A percentile compares a stretch with the other conserved stretches of the same genome.
Conservation (phyloP, 1,139 yeast species). For the Blastobotrys arbuscula region DNA sequence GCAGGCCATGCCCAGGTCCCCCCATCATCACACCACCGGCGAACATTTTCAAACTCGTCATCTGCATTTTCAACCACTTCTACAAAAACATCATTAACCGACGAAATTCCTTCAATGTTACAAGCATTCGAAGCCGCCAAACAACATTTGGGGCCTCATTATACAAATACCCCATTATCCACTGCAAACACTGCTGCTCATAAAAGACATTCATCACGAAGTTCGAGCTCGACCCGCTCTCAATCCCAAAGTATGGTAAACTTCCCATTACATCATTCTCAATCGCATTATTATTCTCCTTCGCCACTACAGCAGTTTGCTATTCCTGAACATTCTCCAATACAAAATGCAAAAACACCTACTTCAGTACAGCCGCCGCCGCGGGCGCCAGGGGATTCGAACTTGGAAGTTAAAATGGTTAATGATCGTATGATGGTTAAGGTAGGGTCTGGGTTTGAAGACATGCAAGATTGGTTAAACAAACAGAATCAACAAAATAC, state of each 20-base stretch:
- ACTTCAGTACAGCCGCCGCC: background rate
- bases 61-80: slow-evolving; percentile 4
- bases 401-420: slow-evolving; percentile 27
- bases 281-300: background rate
- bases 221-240: background rate
- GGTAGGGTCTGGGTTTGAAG: slow-evolving; percentile 25
- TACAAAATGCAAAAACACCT: background rate
- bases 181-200: background rate
- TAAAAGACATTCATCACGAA: background rate
- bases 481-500: slow-evolving; percentile 17
- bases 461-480: slow-evolving; percentile 34
- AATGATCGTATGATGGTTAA: slow-evolving; percentile 31
- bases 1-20: background rate
- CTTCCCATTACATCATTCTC: background rate
- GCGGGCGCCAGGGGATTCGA: background rate
- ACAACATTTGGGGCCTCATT: background rate
- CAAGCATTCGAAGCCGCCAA: slow-evolving; percentile 28
- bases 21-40: background rate
- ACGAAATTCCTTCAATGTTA: slow-evolving; percentile 28
- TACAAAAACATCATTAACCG: slow-evolving; percentile 21
- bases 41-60: slow-evolving; percentile 10
- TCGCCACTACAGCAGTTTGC: background rate
- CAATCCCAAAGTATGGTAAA: background rate
- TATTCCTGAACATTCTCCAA: background rate
- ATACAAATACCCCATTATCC: background rate